Percentiles rank a stretch among this genome's conserved stretches.
Evolutionary conservation across 2,329 filamentous ascomycete species (phyloP).

Genomic region (Biscogniauxia mediterranea): DNA sequence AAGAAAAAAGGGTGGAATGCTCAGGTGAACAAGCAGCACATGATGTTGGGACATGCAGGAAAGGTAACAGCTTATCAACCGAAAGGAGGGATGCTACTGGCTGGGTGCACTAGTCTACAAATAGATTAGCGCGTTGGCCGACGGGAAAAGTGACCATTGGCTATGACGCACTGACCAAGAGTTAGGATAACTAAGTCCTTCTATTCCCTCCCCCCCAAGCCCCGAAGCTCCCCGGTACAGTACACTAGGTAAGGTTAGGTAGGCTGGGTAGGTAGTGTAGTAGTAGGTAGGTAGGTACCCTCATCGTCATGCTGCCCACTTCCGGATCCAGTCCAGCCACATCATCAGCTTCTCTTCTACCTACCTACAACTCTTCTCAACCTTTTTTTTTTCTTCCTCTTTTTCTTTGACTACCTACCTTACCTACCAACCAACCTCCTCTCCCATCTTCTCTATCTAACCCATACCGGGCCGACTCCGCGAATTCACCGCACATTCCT

Average conservation of each 20-base stretch:
- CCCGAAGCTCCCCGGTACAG: not conserved
- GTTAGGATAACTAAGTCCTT: not conserved
- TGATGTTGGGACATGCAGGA: not conserved
- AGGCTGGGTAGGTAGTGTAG: too few species aligned
- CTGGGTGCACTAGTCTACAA: not conserved
- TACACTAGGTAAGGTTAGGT: too few species aligned
- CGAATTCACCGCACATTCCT: too few species aligned
- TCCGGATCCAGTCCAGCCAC: conserved; percentile 27
- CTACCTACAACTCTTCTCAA: not conserved
- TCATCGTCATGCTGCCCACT: conserved; percentile 23
- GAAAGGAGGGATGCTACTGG: not conserved
- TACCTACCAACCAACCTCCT: too few species aligned
- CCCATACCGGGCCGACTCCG: not conserved
- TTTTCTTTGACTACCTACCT: not conserved
- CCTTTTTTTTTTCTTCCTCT: not conserved
- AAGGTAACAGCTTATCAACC: not conserved
- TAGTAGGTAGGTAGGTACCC: not conserved
- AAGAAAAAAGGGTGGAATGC: not conserved
- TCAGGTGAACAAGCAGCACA: not conserved
- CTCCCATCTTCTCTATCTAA: too few species aligned
- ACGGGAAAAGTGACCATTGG: not conserved
- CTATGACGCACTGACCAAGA: conserved; percentile 10
- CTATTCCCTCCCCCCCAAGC: not conserved
- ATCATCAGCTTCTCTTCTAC: conserved; percentile 23
- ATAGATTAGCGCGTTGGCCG: not conserved